phyloP scores from a whole-genome alignment of 2,329 filamentous ascomycete species.

The Madurella fahalii region DNA sequence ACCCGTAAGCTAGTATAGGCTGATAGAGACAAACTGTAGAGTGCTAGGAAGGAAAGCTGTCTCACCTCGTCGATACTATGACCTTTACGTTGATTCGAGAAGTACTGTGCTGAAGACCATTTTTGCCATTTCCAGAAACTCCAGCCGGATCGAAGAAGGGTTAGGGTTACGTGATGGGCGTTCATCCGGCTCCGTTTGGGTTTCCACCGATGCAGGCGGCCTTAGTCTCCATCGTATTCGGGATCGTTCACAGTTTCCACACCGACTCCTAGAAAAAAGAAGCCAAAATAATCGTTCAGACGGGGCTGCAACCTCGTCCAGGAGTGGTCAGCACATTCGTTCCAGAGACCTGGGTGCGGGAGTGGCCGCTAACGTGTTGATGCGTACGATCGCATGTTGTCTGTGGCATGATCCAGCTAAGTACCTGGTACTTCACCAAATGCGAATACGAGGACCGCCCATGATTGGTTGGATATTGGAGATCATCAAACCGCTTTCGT shows the following conservation, averaged over 20 bases:
- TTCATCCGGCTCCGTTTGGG: too few relatives aligned
- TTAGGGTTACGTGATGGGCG: too few relatives aligned
- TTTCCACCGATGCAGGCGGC: too few relatives aligned
- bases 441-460: conserved; percentile 24
- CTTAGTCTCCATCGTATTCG: conserved; percentile 9
- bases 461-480: conserved; percentile 15
- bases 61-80: too few relatives aligned
- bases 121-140: too few relatives aligned
- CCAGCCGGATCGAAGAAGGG: too few relatives aligned
- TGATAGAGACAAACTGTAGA: too few relatives aligned
- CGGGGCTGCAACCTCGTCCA: too few relatives aligned
- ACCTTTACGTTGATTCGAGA: too few relatives aligned
- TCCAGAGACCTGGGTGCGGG: background rate
- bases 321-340: background rate
- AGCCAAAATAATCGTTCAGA: background rate
- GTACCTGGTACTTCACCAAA: conserved; percentile 17
- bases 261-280: background rate
- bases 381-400: conserved; percentile 8
- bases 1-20: too few relatives aligned
- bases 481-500: background rate
- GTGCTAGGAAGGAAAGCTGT: too few relatives aligned
- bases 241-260: background rate
- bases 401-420: conserved; percentile 14
- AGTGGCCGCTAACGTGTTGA: conserved; percentile 1
- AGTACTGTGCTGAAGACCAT: too few relatives aligned